Conservation (phyloP, 2,329 filamentous ascomycete genomes). For the Paraconiothyrium sp. region DNA sequence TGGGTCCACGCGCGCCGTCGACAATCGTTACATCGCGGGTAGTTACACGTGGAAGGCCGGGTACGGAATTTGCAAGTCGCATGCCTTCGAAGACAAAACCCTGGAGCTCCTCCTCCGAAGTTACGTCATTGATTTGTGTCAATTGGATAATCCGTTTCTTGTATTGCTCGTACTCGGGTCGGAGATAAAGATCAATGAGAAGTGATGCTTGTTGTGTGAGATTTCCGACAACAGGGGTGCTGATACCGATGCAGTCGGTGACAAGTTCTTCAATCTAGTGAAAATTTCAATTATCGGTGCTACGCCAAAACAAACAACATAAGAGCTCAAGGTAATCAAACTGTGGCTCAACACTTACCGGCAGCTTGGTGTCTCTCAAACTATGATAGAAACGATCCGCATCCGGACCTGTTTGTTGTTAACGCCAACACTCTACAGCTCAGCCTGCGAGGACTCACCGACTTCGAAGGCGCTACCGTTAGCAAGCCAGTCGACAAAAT, state of each 20-base stretch:
- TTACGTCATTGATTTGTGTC: constrained; percentile 55
- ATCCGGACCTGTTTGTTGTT: constrained; percentile 40
- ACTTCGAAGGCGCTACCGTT: constrained; percentile 66
- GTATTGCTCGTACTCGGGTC: constrained; percentile 60
- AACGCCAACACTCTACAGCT: neutral
- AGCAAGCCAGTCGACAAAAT: constrained; percentile 60
- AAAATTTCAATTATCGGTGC: neutral
- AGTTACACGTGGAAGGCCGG: constrained; percentile 62
- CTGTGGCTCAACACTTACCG: constrained; percentile 21
- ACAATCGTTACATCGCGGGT: constrained; percentile 57
- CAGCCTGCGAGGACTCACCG: constrained; percentile 26
- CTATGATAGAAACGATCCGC: constrained; percentile 64
- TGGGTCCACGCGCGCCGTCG: constrained; percentile 59
- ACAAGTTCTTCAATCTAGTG: constrained; percentile 56
- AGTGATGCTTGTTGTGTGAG: constrained; percentile 64
- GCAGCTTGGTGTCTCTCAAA: constrained; percentile 56
- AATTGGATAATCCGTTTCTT: constrained; percentile 62
- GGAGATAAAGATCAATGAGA: constrained; percentile 64
- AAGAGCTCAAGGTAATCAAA: neutral
- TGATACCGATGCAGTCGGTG: constrained; percentile 61
- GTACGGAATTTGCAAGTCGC: constrained; percentile 62
- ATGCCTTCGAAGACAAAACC: constrained; percentile 66
- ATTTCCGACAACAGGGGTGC: constrained; percentile 61
- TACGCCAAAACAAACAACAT: neutral
- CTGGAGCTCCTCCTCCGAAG: constrained; percentile 67